phyloP scores from a whole-genome alignment of 257 asterid species.

The Petunia secreta region DNA sequence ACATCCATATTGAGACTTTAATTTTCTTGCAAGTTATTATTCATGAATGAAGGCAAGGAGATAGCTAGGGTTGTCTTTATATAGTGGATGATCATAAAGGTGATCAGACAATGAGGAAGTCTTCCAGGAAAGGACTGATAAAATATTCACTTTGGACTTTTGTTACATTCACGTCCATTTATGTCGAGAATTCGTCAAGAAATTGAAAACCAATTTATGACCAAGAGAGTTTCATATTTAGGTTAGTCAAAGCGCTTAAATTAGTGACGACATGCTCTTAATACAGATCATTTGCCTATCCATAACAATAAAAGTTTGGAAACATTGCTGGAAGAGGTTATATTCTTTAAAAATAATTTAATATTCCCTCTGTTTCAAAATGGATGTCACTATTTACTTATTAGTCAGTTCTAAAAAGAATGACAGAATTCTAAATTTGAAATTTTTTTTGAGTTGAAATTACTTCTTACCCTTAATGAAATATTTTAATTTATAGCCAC shows the following conservation, averaged over 20 bases:
- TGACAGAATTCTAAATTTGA: not conserved
- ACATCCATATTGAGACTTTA: not conserved
- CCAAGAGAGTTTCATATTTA: no score
- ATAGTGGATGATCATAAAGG: not conserved
- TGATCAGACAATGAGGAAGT: not conserved
- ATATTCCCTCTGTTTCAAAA: no score
- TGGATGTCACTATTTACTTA: no score
- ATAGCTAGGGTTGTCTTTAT: not conserved
- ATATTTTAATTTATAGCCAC: not conserved
- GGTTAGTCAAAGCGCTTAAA: no score
- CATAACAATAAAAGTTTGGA: not conserved
- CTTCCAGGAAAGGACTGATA: not conserved
- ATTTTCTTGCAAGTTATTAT: no score
- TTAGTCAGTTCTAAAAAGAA: no score
- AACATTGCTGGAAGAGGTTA: not conserved
- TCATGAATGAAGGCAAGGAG: no score
- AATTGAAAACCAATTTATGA: no score
- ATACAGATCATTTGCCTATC: not conserved
- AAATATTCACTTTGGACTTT: not conserved
- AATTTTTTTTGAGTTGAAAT: not conserved
- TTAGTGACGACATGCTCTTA: not conserved
- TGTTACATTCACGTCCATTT: no score
- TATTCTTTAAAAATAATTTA: no score
- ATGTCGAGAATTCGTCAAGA: no score
- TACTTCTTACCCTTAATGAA: not conserved